Base-by-base conservation (phyloP, 805 yeast genomes). In the Metschnikowia proteae region DNA sequence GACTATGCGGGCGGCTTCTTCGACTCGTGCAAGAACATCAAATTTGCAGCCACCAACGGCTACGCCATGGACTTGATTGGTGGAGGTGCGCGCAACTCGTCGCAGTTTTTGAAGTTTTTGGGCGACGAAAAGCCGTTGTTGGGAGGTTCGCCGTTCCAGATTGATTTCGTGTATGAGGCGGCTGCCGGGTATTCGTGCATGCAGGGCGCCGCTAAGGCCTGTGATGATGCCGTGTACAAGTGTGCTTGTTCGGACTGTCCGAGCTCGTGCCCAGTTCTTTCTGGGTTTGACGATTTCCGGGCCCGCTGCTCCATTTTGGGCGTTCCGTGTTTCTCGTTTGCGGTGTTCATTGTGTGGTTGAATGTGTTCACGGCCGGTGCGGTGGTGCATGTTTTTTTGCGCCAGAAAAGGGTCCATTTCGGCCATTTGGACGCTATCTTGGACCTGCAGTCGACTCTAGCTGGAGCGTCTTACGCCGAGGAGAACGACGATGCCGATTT, bases 121-220 rank as follows among this genome's bases (percentile, higher is more conserved):
- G 98, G 98, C 9, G 98, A 92, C 63, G 95, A 89, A 58, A 91
- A 92, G 64, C 98, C 98, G 0, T 56, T 88, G 58, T 72, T 92
- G 3, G 97, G 98, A 0, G 99, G 99, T 0, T 88, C 96, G 0
- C 97, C 97, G 0, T 89, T 92, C 63, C 98, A 92, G 64, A 91
- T 92, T 52, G 85, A 90, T 62, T 90, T 82, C 64, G 67, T 72
- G 3, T 88, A 81, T 70, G 70, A 70, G 1, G 6, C 53, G 3
- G 49, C 57, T 10, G 44, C 52, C 8, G 43, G 62, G 1, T 50
- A 67, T 30, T 33, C 34, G 7, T 55, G 67, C 45, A 50, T 66
- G 46, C 26, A 55, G 35, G 65, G 76, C 57, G 53, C 51, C 1
- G 60, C 78, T 55, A 60, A 59, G 35, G 60, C 73, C 10, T 92